phyloP scores from a whole-genome alignment of 768 basidiomycete species.

The Albatrellus ellisii region DNA sequence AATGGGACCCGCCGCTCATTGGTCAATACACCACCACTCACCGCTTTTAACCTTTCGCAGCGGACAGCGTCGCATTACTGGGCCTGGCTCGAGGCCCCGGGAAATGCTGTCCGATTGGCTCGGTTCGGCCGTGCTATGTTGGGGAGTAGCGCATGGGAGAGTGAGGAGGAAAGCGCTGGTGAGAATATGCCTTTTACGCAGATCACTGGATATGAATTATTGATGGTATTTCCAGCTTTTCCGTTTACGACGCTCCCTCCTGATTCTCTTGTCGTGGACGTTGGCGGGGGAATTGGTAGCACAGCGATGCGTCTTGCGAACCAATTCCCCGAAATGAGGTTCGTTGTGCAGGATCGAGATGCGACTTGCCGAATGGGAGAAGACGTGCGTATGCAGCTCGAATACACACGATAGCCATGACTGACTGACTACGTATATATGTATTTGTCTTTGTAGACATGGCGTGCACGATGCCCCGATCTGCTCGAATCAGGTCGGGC shows the following conservation, averaged over 20 bases:
- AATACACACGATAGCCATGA: not conserved
- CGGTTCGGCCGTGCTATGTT: constrained; percentile 70
- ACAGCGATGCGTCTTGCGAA: constrained; percentile 29
- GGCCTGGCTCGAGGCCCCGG: constrained; percentile 59
- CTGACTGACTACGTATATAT: not conserved
- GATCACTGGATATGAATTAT: constrained; percentile 4
- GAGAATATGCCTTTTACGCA: not conserved
- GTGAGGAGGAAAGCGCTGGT: constrained; percentile 10
- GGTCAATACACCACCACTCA: constrained; percentile 26
- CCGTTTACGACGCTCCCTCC: constrained; percentile 35
- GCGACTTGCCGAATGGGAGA: constrained; percentile 39
- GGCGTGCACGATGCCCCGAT: constrained; percentile 12
- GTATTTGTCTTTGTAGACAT: constrained; percentile 6
- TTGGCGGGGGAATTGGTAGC: constrained; percentile 54
- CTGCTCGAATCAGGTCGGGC: constrained; percentile 12
- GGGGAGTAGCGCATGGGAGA: constrained; percentile 61
- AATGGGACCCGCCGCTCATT: too few species aligned
- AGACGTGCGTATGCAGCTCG: constrained; percentile 12
- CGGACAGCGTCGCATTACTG: constrained; percentile 38
- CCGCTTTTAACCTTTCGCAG: constrained; percentile 69
- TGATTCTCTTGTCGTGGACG: constrained; percentile 43
- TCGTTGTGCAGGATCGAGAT: constrained; percentile 26
- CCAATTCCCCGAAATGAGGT: constrained; percentile 21
- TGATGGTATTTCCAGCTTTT: constrained; percentile 28
- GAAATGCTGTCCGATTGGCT: constrained; percentile 32